phyloP scores from a whole-genome alignment of 176 grass and related monocot species.

The sorghum (Sorghum bicolor) region DNA sequence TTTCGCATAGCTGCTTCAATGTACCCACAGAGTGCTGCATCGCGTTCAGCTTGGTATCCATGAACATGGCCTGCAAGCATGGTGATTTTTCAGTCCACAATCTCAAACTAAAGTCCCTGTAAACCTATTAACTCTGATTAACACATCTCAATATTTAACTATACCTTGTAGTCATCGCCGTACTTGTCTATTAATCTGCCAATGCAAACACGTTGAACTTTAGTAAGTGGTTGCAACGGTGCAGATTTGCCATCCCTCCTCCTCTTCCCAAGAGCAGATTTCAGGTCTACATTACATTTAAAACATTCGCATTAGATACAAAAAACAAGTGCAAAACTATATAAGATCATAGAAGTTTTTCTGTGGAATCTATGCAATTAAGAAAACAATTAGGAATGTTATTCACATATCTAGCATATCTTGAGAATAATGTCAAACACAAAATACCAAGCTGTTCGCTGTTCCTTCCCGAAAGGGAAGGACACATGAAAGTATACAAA shows the following conservation, averaged over 20 bases:
- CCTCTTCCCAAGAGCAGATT: conserved; percentile 84
- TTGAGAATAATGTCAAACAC: background rate
- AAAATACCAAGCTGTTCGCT: background rate
- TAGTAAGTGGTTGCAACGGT: conserved; percentile 65
- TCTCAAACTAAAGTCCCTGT: background rate
- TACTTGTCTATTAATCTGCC: conserved; percentile 89
- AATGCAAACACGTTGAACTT: conserved; percentile 60
- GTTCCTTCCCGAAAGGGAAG: background rate
- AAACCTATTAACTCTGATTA: background rate
- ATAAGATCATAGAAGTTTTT: background rate
- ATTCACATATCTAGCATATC: background rate
- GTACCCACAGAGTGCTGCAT: conserved; percentile 84
- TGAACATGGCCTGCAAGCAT: conserved; percentile 86
- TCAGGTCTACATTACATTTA: conserved; percentile 59
- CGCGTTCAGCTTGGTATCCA: conserved; percentile 80
- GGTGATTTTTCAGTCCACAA: background rate
- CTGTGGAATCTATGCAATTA: background rate
- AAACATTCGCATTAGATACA: conserved; percentile 14
- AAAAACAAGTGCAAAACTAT: background rate
- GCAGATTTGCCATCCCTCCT: conserved; percentile 69
- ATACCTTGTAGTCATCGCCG: conserved; percentile 83
- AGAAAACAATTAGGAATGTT: background rate
- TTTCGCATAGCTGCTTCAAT: conserved; percentile 76
- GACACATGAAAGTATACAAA: background rate
- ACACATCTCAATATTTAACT: background rate